Evolutionary conservation across 2,329 filamentous ascomycete genomes (phyloP).

Genomic region (Claviceps sorghi): DNA sequence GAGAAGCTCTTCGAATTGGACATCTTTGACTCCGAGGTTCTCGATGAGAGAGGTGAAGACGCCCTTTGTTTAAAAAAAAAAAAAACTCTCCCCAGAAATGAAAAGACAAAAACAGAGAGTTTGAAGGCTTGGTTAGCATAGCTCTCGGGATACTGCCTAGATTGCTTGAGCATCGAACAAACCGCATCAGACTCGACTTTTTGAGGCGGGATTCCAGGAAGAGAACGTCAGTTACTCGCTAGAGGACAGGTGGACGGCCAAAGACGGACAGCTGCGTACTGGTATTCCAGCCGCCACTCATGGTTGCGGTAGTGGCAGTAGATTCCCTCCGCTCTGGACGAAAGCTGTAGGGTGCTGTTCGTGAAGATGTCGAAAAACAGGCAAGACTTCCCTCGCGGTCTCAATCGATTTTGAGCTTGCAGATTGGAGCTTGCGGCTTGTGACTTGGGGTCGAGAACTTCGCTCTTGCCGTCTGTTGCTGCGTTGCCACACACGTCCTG

Average conservation of each 20-base stretch:
- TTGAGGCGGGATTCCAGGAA: background rate
- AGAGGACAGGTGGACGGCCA: background rate
- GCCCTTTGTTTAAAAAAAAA: constrained; percentile 38
- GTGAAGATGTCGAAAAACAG: background rate
- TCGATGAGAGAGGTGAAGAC: constrained; percentile 97
- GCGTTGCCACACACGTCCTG: background rate
- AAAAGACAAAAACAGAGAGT: background rate
- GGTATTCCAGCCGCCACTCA: constrained; percentile 88
- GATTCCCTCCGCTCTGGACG: too few species aligned
- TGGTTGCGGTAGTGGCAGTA: constrained; percentile 16
- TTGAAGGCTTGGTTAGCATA: background rate
- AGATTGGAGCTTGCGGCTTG: background rate
- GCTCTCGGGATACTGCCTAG: background rate
- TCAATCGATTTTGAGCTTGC: background rate
- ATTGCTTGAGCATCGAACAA: constrained; percentile 20
- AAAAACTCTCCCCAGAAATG: too few species aligned
- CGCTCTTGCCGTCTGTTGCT: background rate
- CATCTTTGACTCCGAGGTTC: constrained; percentile 73
- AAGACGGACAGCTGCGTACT: constrained; percentile 33
- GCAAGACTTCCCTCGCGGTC: background rate
- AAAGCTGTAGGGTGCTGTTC: background rate
- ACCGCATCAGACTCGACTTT: constrained; percentile 83
- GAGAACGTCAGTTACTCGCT: constrained; percentile 1
- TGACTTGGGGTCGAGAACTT: background rate
- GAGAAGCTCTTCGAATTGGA: constrained; percentile 94